Base-by-base conservation (phyloP, 495 filamentous ascomycete species). In the Aspergillus indologenus region DNA sequence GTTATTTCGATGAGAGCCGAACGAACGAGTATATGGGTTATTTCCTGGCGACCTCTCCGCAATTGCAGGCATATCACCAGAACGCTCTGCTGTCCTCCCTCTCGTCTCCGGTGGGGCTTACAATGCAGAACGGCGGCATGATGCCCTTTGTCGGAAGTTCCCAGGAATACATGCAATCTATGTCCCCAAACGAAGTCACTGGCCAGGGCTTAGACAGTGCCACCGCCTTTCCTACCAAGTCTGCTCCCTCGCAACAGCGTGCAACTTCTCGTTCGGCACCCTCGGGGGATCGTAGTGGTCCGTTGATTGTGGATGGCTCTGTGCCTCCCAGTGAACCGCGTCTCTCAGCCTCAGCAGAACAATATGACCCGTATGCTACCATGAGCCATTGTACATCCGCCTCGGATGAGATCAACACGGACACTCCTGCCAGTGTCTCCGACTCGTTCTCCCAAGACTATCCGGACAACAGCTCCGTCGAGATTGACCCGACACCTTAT, bases 21-120 rank as follows among this genome's bases (percentile, higher is more conserved):
- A 56, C 74, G 40, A 81, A 84, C 57, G 85, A 89, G 62, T 87
- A 88, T 68, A 72, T 88, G 59, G 85, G 85, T 0, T 86, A 85
- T 65, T 89, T 87, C 63, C 71, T 87, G 49, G 81, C 76, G 15
- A 79, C 79, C 34, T 82, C 85, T 5, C 78, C 83, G 34, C 79
- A 85, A 55, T 61, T 80, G n/a, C 78, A 79, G 40, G 54, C 72
- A 6, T 79, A 76, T 54, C 73, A 79, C 44, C 81, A 81, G 20
- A 74, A 74, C 23, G 63, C 73, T 21, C 71, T 73, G 60, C 53
- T 81, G 34, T 71, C 77, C 2, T 73, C 74, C n/a, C 60, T 83
- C 19, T 72, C 82, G 1, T 53, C 76, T 1, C 76, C 76, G 44
- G 78, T 73, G 31, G 83, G 83, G 20, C 58, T 83, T 18, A 65